Evolutionary conservation across 257 asterid species (phyloP), one percentile per base, ranked within the genome.

Genomic region (Asclepias syriaca): DNA sequence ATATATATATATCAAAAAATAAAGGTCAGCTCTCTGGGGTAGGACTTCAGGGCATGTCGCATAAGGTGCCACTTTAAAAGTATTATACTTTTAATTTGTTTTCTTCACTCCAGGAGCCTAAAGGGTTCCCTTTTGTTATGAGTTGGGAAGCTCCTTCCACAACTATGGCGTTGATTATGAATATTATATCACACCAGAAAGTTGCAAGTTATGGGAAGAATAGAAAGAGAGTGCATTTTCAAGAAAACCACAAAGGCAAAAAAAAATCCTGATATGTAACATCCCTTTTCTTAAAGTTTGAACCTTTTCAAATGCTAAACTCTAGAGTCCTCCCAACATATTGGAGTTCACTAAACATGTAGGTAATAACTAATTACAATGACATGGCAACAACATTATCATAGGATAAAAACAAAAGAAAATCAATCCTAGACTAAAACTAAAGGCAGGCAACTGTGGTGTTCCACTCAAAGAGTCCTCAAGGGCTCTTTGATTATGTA

Each of bases 401-500:
- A 50, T 45, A 34, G 49, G 58, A 58, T 50, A 12, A 69, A 76
- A 76, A 11, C 19, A 45, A 61, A 55, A 63, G 40, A 66, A 46
- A 22, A 37, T 2, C 48, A 22, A 37, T 2, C 48, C 65, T 67
- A 27, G 66, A 68, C 68, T 77, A 72, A 29, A 43, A 60, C 48
- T 49, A 56, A 63, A 50, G 39, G 39, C 39, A 34, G 39, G 84
- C 69, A 48, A 60, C 1, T 72, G 12, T 51, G 21, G 71, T 43
- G 80, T 78, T 73, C 65, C 74, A 74, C 56, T 72, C 43, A 49
- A 48, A 40, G 32, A 60, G 72, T 61, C 34, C 32, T 64, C 32
- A 24, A 65, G 49, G 63, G 48, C 49, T 74, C 50, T 58, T 43
- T 57, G 50, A 59, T 70, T 66, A 75, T 82, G 57, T 78, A 79